phyloP scores from a whole-genome alignment of 768 basidiomycete genomes.

The Boletellus ananiceps region DNA sequence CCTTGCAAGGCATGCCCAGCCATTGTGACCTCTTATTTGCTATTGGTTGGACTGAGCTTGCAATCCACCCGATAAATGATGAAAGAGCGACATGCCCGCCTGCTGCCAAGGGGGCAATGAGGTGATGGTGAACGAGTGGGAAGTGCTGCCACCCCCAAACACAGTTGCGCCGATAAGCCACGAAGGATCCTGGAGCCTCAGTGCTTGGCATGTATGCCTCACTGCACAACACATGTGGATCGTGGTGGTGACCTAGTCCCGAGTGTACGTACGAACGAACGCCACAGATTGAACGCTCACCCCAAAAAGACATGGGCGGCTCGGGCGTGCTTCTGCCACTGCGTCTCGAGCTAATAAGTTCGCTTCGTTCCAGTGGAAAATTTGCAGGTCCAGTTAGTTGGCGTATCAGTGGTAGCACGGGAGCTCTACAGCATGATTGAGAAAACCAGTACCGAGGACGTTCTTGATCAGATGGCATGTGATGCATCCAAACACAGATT shows the following conservation, averaged over 20 bases:
- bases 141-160: not conserved
- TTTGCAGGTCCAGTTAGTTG: not conserved
- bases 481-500: not conserved
- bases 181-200: not conserved
- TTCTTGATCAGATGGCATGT: conserved; percentile 2
- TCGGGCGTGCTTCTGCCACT: conserved; percentile 11
- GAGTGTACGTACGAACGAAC: conserved; percentile 14
- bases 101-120: not conserved
- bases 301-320: conserved; percentile 13
- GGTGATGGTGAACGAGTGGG: not conserved
- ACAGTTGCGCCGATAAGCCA: not conserved
- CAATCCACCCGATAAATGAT: not conserved
- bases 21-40: not conserved
- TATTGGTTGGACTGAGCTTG: not conserved
- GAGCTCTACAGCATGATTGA: conserved; percentile 1
- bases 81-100: not conserved
- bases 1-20: not conserved
- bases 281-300: conserved; percentile 14
- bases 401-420: not conserved
- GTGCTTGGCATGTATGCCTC: not conserved
- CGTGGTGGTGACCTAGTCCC: conserved; percentile 7
- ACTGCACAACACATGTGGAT: conserved; percentile 5
- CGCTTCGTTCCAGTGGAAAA: not conserved
- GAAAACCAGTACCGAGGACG: conserved; percentile 2
- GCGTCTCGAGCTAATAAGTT: not conserved